These are phyloP conservation scores for Sphagnum fallax DNA, from an alignment of 228 moss, liverwort and hornwort genomes.

Conservation along the genomic window DNA sequence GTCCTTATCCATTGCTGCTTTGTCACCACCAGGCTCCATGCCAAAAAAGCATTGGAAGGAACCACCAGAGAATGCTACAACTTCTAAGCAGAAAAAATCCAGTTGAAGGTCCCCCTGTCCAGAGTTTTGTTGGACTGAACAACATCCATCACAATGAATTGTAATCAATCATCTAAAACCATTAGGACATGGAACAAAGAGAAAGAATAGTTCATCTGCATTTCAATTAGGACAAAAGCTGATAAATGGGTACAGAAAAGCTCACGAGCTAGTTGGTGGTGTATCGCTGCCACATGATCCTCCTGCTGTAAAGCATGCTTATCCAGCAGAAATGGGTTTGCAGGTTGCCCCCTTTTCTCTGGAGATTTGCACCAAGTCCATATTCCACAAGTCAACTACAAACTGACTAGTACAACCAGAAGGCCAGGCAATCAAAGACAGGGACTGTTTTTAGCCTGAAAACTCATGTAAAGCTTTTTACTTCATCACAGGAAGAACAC, in stretches of 20 bases:
- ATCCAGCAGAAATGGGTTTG: slow-evolving; percentile 8
- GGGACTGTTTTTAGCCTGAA: no score
- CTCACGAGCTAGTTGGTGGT: neutral
- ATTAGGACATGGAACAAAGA: no score
- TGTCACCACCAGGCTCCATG: slow-evolving; percentile 11
- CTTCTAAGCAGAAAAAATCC: slow-evolving; percentile 22
- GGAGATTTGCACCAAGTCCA: neutral
- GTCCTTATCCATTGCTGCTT: slow-evolving; percentile 5
- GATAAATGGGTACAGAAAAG: no score
- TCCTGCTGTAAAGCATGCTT: slow-evolving; percentile 28
- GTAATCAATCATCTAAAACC: no score
- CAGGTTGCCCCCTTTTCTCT: slow-evolving; percentile 14
- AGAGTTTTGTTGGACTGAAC: slow-evolving; percentile 31
- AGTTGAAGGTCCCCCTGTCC: slow-evolving; percentile 14
- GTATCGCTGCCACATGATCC: slow-evolving; percentile 29
- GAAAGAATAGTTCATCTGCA: no score
- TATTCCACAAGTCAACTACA: no score
- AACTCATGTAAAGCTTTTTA: no score
- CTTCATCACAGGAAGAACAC: neutral
- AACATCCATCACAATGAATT: slow-evolving; percentile 5
- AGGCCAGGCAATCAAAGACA: no score
- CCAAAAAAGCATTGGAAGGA: slow-evolving; percentile 35
- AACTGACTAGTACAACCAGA: no score
- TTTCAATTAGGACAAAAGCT: no score
- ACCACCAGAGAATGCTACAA: slow-evolving; percentile 38